Evolutionary conservation across 2,329 filamentous ascomycete species (phyloP), one percentile per base, ranked within the genome.

Genomic region (Talaromyces sp.): DNA sequence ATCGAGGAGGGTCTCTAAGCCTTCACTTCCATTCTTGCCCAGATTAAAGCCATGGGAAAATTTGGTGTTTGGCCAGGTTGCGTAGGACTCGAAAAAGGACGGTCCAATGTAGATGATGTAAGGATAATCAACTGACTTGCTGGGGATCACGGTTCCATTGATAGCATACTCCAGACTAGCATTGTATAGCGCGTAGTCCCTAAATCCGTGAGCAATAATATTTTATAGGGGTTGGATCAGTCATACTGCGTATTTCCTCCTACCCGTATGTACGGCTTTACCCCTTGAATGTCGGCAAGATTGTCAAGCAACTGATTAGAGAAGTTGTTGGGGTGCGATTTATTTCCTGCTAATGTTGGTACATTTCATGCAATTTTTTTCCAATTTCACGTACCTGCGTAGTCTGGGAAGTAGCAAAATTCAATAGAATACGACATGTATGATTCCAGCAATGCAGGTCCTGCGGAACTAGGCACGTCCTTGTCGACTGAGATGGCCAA

Each of bases 181-280:
- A 56, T 62, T 59, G 31, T 62, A 62, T 12, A 62, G 12, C 12
- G 60, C 56, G 23, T 56, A 59, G 50, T 62, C 60, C 51, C 59
- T 61, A 53, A 18, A 14, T 2, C 10, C 40, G 28, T 27, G 3
- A 30, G 27, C 30, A n/a, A 27, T 31, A 30, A 6, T 10, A 36
- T 18, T 27, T 52, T 23, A 3, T 33, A 31, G 28, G 23, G 44
- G 9, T 27, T 50, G 8, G 14, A 36, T 42, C 31, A 18, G 23
- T 18, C 60, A 30, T 61, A 61, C 60, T 63, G 61, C 16, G 56
- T 63, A 12, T 63, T 63, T 33, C 61, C 61, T 18, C 61, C 61
- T 14, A 63, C 61, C 14, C 61, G 56, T n/a, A 63, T 63, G 31
- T 59, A 59, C 4, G 61, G 61, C 53, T 54, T 63, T 10, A 23